Evolutionary conservation across 257 asterid genomes (phyloP), one percentile per base, ranked within the genome.

Genomic region (Solanum sejunctum): DNA sequence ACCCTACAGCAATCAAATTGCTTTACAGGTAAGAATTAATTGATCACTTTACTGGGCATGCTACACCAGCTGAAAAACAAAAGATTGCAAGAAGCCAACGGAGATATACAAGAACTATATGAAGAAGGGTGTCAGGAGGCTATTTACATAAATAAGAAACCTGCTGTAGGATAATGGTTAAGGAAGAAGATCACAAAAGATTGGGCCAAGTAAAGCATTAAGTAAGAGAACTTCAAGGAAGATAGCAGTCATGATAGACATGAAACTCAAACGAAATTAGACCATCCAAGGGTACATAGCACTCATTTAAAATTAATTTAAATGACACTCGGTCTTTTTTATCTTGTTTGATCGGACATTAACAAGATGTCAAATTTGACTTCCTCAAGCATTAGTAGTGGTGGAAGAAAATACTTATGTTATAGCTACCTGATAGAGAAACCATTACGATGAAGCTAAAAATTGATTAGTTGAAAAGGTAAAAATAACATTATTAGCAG

Each of bases 1-100:
- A 88, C 85, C 91, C 98, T 96, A 93, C 88, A 56, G 85, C 85
- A 86, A 73, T 54, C 80, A 69, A 21, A 70, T 60, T 28, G 66
- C 66, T 78, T 78, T 26, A 78, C 49, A 26, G 83, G 83, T 77
- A 51, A 77, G 49, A 23, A 26, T 10, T 9, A 52, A 78, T 52
- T 78, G 83, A 52, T 78, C 83, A 77, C 63, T 51, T 75, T 21
- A 75, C 51, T 23, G 17, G 1, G 64, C 47, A 51, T 15, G 9
- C 82, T 77, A 77, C 5, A 77, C 61, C 60, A 51, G 63, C 47
- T 13, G 82, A 1, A 51, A n/a, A 81, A 16, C 80, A 61, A 32
- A 60, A 60, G 23, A 47, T 58, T 8, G 54, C 69, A 81, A 54
- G 1, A 20, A 32, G 63, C 39, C 16, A 78, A 78, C 52, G 83